Base-by-base conservation (phyloP, 2,329 filamentous ascomycete genomes). In the Aspergillus japonicus region DNA sequence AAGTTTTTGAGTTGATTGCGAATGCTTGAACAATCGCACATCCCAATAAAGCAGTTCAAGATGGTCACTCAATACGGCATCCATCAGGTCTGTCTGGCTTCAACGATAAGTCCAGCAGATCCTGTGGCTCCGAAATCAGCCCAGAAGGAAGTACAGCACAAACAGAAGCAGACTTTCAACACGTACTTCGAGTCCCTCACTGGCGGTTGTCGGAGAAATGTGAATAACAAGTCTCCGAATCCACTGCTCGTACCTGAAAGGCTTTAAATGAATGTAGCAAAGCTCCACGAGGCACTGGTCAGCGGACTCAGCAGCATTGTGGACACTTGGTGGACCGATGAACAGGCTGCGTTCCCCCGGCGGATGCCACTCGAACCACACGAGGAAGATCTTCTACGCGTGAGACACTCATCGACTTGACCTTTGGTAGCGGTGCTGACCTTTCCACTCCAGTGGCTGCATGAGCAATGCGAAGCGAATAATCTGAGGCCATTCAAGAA, bases 291-390 rank as follows among this genome's bases (percentile, higher is more conserved):
- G 35, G 61, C 69, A 2, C 57, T 72, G 14, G 57, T 62, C 21
- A 50, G 62, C 4, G 69, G 67, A 19, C 55, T 70, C 7, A 59
- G 57, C 31, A 62, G 69, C 54, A 69, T 71, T 11, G 60, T 72
- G 10, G 63, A 68, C 16, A 62, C 69, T 63, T 72, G 69, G 69
- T 72, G 67, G 64, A 64, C 62, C 6, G 69, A 73, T 39, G 47
- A 33, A 0, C 44, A 63, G 14, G 66, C 69, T 3, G 21, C 54
- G 2, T 68, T 72, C 24, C 66, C 69, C 4, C 39, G 53, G 8
- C 59, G 67, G 2, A 70, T 72, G 70, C 69, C 70, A 6, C 53
- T 72, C 33, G 69, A 71, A 47, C 44, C 58, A 1, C 55, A 66
- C 3, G 70, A 70, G 42, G 69, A 71, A 47, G 60, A 64, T 24